Evolutionary conservation across 441 rosid genomes (phyloP).

Genomic region (Croton setiger): DNA sequence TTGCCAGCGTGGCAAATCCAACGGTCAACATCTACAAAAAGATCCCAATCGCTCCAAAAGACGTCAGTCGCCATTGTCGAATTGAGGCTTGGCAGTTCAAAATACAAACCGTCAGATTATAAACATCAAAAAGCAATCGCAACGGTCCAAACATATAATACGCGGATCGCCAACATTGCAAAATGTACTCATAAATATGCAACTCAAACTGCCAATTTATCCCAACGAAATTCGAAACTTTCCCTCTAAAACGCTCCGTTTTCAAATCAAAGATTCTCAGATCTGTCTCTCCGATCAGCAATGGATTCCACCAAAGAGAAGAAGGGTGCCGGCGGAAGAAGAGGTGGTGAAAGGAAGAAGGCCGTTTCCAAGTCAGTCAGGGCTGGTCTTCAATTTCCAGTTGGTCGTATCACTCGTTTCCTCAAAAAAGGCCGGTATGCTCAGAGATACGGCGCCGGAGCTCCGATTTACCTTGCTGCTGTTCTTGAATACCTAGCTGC

Average conservation of each 20-base stretch:
- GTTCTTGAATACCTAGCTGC: conserved; percentile 68
- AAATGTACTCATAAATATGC: not conserved
- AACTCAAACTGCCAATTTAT: not conserved
- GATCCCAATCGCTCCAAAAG: too few relatives aligned
- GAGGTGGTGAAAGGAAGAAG: conserved; percentile 56
- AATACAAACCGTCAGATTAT: not conserved
- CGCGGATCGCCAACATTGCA: conserved; percentile 27
- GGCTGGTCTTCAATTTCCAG: conserved; percentile 66
- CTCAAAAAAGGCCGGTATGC: conserved; percentile 59
- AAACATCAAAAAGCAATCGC: not conserved
- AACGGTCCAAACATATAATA: not conserved
- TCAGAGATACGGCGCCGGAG: conserved; percentile 53
- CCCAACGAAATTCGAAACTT: not conserved
- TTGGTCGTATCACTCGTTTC: conserved; percentile 54
- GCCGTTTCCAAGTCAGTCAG: conserved; percentile 49
- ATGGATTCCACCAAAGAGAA: conserved; percentile 37
- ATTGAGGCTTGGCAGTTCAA: conserved; percentile 3
- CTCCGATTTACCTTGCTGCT: conserved; percentile 79
- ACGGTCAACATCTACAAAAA: not conserved
- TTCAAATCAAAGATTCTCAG: not conserved
- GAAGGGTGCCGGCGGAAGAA: conserved; percentile 61
- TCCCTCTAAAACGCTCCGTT: conserved; percentile 5
- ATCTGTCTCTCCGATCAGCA: conserved; percentile 7
- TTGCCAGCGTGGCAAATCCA: conserved; percentile 12
- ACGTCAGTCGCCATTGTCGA: not conserved